Conservation (phyloP, 2,329 filamentous ascomycete genomes). For the Huntiella abstrusa region DNA sequence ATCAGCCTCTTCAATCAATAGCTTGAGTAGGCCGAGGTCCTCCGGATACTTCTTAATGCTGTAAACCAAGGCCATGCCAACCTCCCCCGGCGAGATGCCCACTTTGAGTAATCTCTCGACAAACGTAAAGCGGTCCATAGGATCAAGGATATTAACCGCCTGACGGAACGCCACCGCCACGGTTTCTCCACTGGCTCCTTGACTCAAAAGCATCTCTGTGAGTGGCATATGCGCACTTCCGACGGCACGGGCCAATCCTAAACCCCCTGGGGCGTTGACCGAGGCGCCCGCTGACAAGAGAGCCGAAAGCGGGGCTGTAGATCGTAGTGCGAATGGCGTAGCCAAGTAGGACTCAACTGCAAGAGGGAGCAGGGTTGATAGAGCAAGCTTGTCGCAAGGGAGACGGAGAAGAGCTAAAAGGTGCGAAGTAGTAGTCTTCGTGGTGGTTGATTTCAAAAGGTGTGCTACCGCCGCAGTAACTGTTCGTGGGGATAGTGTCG, state of each 20-base stretch:
- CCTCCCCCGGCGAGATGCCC: conserved; percentile 26
- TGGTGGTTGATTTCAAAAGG: conserved; percentile 24
- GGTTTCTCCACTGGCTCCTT: conserved; percentile 19
- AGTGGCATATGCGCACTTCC: conserved; percentile 25
- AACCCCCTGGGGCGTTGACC: conserved; percentile 32
- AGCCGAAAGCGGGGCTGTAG: conserved; percentile 25
- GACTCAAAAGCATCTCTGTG: conserved; percentile 28
- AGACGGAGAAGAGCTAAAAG: conserved; percentile 27
- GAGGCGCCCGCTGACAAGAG: conserved; percentile 34
- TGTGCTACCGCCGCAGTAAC: conserved; percentile 25
- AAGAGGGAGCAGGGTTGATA: conserved; percentile 28
- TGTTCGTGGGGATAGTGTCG: conserved; percentile 25
- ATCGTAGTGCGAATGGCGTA: conserved; percentile 20
- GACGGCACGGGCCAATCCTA: conserved; percentile 32
- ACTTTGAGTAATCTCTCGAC: conserved; percentile 30
- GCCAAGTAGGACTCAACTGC: conserved; percentile 30
- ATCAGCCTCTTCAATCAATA: conserved; percentile 28
- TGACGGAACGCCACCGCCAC: conserved; percentile 32
- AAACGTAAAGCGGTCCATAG: conserved; percentile 31
- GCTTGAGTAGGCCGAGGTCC: conserved; percentile 29
- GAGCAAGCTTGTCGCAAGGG: conserved; percentile 21
- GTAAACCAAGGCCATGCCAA: conserved; percentile 32
- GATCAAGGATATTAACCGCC: conserved; percentile 30
- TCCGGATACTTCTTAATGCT: conserved; percentile 27
- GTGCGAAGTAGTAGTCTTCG: conserved; percentile 29